Base-by-base conservation (phyloP, 805 yeast species). In the Pichia exigua region DNA sequence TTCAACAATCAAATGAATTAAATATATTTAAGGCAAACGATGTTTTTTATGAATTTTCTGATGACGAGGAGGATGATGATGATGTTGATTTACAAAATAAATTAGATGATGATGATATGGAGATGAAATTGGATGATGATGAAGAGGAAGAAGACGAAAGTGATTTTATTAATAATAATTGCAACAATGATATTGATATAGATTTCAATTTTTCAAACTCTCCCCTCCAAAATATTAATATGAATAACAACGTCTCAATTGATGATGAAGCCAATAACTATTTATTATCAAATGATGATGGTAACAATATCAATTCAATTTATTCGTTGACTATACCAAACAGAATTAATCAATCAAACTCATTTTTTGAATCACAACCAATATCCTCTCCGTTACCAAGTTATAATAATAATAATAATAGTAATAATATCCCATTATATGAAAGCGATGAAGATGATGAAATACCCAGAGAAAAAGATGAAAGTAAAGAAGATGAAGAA, bases 1-100 rank as follows among this genome's bases (percentile, higher is more conserved):
- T 64, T 48, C 64, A 63, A 12, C 67, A 63, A 43, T 64, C 68
- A 3, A 62, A 66, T 45, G 70, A 66, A 44, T 57, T 66, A 39
- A 65, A 64, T 49, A 58, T 66, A 15, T 65, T 66, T 55, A 63
- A 66, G 48, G 58, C 69, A 5, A 57, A 61, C 35, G 65, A 65
- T 46, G 61, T 66, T 22, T 59, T 59, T 40, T 64, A 64, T 46
- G 67, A 63, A 48, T 64, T 61, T 45, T 61, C 64, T 11, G 65
- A 62, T 43, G 69, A 66, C 32, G 69, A 66, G 10, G 69, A 65
- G 5, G 66, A 62, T 6, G 64, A 61, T n/a, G 63, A 61, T 28
- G 67, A 61, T 18, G 59, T 62, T 28, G 58, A 60, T 48, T 44
- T 50, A 38, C 59, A 58, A 35, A 58, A 63, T 53, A 62, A 67